Evolutionary conservation across 2,329 filamentous ascomycete genomes (phyloP), one percentile per base, ranked within the genome.

Genomic region (Trichoderma breve): DNA sequence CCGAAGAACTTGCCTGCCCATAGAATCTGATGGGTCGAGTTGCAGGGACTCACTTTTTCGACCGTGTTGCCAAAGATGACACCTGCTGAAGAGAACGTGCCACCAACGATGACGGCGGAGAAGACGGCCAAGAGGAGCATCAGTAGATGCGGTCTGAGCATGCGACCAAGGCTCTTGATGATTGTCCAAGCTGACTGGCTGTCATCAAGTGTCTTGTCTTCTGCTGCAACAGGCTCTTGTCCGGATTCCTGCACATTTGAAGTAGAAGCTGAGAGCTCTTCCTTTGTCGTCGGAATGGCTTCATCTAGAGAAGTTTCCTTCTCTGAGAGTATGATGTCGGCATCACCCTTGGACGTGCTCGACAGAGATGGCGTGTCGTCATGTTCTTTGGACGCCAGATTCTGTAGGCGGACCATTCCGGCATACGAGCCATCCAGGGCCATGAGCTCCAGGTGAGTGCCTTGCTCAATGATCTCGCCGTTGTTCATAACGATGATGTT

Each of bases 401-500:
- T 81, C 68, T 85, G 84, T 4, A 84, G 79, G 53, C 79, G 78
- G 3, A 90, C 87, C 68, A 91, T 83, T 39, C 82, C 82, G 8
- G 83, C 83, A 74, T 91, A 91, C 5, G 88, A 79, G 14, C 83
- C 80, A 6, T 88, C 78, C 12, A 83, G 79, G 2, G 81, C 79
- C 73, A 92, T 82, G 3, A 93, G 83, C 67, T 89, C 85, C 3
- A 88, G 82, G 71, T 93, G 90, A 0, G 85, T 89, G 0, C 91
- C 91, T 76, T 90, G 84, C 78, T 93, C 91, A 12, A 90, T 82
- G 4, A 91, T 85, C 62, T 84, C 79, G 0, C 91, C 82, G 15
- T 70, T 63, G 28, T 87, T 84, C 77, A 92, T 84, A 21, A 93
- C 90, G 24, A 92, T 83, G 71, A 93, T 92, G 73, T 89, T 87